Base-by-base conservation (phyloP, 805 yeast species). In the Metschnikowia sp. region DNA sequence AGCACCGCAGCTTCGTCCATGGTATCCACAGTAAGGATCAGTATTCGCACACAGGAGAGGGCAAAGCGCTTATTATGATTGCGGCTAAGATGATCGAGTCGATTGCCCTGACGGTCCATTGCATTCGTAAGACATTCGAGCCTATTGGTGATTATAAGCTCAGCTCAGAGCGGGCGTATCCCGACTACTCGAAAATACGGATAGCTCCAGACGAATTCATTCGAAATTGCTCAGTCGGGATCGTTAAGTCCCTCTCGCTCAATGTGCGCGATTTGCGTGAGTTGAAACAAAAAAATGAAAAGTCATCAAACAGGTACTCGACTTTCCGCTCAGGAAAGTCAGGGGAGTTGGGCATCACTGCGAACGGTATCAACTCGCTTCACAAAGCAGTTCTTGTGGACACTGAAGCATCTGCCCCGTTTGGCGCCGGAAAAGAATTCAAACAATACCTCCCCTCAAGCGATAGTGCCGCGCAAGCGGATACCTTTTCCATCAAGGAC, bases 121-220 rank as follows among this genome's bases (percentile, higher is more conserved):
- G 81, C 9, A 81, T 84, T 45, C 63, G 76, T 51, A 74, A 69
- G 47, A 70, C 82, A 36, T 61, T 84, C 30, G 72, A 77, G 9
- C 60, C 79, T 15, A 77, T 83, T n/a, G 86, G 86, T n/a, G 87
- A 84, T 53, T 83, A 84, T 61, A 77, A 76, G 56, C 66, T 86
- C 39, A 77, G 81, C 19, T 62, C 70, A 1, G 82, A 80, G 36
- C 75, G 89, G 57, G 69, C 79, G 18, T 86, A 85, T 58, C 84
- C 88, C 1, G 86, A 87, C 61, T 85, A 85, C 53, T 64, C 75
- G 9, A 63, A 62, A 26, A 77, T 82, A 63, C 74, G 76, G 49
- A 74, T 86, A 3, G 75, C 82, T 7, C 82, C 90, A 0, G 77
- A 74, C 8, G 75, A 74, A 8, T 86, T 86, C 62, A 77, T 86